These are phyloP conservation scores for Exophiala mesophila DNA, from an alignment of 2,329 filamentous ascomycete genomes.

Conservation along the genomic window DNA sequence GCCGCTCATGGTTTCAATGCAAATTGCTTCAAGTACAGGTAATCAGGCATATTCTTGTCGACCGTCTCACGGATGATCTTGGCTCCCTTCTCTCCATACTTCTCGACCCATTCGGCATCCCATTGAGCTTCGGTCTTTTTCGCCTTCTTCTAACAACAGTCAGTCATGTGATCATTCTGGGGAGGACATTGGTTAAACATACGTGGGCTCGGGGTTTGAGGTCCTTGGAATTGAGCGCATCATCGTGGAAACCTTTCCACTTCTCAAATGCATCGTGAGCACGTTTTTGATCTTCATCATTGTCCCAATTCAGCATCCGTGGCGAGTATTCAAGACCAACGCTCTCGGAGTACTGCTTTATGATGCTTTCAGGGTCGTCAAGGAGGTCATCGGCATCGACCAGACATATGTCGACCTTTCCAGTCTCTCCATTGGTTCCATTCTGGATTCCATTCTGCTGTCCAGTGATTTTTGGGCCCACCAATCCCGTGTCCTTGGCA, in stretches of 20 bases:
- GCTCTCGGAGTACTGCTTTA: constrained; percentile 74
- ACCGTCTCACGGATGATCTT: constrained; percentile 56
- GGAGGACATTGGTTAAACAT: constrained; percentile 24
- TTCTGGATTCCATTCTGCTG: constrained; percentile 29
- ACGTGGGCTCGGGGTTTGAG: constrained; percentile 57
- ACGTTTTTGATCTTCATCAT: constrained; percentile 62
- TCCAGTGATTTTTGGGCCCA: constrained; percentile 62
- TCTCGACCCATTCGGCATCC: constrained; percentile 56
- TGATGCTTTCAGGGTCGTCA: constrained; percentile 70
- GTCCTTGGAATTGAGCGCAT: constrained; percentile 77
- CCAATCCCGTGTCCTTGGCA: constrained; percentile 61
- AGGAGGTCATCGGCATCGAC: constrained; percentile 92
- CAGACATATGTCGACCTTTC: constrained; percentile 65
- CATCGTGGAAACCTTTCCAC: constrained; percentile 95
- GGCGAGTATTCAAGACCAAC: constrained; percentile 71
- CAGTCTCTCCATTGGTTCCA: constrained; percentile 27
- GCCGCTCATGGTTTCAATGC: constrained; percentile 47
- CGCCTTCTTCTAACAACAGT: constrained; percentile 28
- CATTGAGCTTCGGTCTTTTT: constrained; percentile 50
- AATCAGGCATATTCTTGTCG: constrained; percentile 55
- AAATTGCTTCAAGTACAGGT: constrained; percentile 62
- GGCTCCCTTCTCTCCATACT: constrained; percentile 56
- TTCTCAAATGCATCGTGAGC: constrained; percentile 82
- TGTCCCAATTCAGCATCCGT: constrained; percentile 80
- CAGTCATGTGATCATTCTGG: constrained; percentile 24